These are phyloP conservation scores for Hansfordia pulvinata DNA, from an alignment of 2,329 filamentous ascomycete genomes.

Conservation along the genomic window DNA sequence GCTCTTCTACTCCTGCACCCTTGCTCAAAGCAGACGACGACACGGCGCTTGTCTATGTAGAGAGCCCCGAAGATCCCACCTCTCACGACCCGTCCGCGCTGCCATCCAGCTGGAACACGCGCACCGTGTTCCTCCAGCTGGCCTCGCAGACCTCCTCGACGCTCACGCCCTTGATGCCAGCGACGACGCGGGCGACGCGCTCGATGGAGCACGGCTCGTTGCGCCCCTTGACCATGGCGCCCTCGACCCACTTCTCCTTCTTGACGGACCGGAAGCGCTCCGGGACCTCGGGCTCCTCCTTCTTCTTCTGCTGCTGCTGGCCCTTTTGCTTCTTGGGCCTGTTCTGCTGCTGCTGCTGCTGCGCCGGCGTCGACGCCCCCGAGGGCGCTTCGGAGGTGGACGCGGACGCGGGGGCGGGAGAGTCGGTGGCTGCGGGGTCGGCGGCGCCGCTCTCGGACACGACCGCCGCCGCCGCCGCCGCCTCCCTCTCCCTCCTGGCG, in stretches of 20 bases:
- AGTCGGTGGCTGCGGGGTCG: constrained; percentile 4
- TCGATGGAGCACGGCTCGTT: constrained; percentile 87
- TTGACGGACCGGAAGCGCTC: constrained; percentile 73
- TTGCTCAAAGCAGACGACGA: too few relatives aligned
- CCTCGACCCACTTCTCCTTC: constrained; percentile 88
- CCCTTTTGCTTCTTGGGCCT: constrained; percentile 2
- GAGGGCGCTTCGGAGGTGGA: constrained; percentile 2
- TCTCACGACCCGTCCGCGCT: constrained; percentile 4
- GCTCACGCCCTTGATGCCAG: constrained; percentile 65
- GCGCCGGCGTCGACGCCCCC: constrained; percentile 4
- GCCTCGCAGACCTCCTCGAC: constrained; percentile 78
- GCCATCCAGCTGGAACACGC: constrained; percentile 62
- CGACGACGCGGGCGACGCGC: constrained; percentile 78
- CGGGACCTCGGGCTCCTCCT: constrained; percentile 52
- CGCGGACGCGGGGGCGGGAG: background rate
- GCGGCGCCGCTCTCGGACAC: too few relatives aligned
- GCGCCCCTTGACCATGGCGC: constrained; percentile 82
- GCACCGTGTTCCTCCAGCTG: constrained; percentile 69
- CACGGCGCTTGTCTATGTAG: too few relatives aligned
- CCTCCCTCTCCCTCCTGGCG: constrained; percentile 12
- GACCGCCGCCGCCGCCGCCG: constrained; percentile 13
- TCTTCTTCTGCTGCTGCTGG: constrained; percentile 23
- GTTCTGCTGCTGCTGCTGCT: constrained; percentile 4
- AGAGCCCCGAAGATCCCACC: too few relatives aligned
- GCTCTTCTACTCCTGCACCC: too few relatives aligned